Evolutionary conservation across 768 basidiomycete genomes (phyloP), one percentile per base, ranked within the genome.

Genomic region (Jaapia argillacea): DNA sequence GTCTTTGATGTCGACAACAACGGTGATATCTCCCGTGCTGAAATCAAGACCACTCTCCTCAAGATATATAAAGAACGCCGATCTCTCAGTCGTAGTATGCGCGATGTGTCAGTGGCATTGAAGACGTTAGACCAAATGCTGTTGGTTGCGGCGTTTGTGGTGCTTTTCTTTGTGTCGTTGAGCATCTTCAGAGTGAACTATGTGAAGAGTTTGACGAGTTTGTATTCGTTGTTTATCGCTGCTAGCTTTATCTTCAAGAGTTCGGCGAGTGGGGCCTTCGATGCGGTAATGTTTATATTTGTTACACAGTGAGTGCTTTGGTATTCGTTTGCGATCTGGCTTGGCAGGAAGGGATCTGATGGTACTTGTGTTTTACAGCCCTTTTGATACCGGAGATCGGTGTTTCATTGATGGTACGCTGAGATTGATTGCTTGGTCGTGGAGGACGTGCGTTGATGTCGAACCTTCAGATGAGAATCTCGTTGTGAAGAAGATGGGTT

Each of bases 381-480:
- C 84, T 3, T 87, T 79, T 49, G 85, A 87, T 51, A 85, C 85
- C 20, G 85, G 85, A 7, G 86, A 88, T 61, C 73, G 86, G n/a
- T 78, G 79, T 51, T 79, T 87, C 53, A 77, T 88, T 48, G 81
- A 80, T 48, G 54, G 75, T 75, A 46, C 51, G 69, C 57, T 16
- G 10, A 16, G 10, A 10, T 33, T 33, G 10, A 33, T 10, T 33
- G 28, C 28, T n/a, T n/a, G n/a, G n/a, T n/a, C n/a, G 28, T 33
- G 10, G 16, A 10, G 28, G 16, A 33, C 16, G 28, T 33, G 28
- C 16, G 16, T 16, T 33, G 28, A 33, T 16, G 16, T 10, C 10
- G 10, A 33, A 16, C 28, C 10, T 33, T 33, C 25, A 79, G 77
- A 71, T 18, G 82, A 87, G 46, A 77, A 81, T 46, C 55, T 85